Base-by-base conservation (phyloP, 2,329 filamentous ascomycete genomes). In the Hypoxylon sp. region DNA sequence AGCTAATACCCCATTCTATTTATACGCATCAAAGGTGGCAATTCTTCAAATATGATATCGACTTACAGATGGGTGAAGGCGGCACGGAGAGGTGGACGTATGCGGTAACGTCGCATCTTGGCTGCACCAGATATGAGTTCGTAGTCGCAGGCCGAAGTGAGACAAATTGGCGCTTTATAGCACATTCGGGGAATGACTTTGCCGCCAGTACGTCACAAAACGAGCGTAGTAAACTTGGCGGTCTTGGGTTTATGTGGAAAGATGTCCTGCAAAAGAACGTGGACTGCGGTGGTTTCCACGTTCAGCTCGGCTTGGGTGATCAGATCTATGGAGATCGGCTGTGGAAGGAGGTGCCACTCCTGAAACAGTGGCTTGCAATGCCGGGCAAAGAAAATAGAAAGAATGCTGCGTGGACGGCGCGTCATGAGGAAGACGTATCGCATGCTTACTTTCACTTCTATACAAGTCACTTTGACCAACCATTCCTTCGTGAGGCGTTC, bases 401-500 rank as follows among this genome's bases (percentile, higher is more conserved):
- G 83, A 97, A 91, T 73, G 91, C 94, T 0, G 87, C 91, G 47
- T 99, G 96, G 96, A 97, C 94, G 6, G 94, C 95, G 3, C 91
- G 94, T 54, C 93, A 98, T 75, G 94, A 99, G 77, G 95, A 99
- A 77, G 96, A 99, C 77, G 94, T 97, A 17, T 91, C 92, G 1
- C 94, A 98, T 80, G 94, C 96, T 6, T 99, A 97, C 82, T 99
- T 99, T 81, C 96, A 99, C 80, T 99, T 97, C 80, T 99, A 99
- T 79, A 97, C 94, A 1, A 97, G 94, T 74, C 95, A 98, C 80
- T 98, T 99, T 78, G 96, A 99, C 78, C 96, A 99, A 80, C 94
- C 95, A 5, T 95, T 97, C 80, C 81, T 99, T 72, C 86, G 96
- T 67, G 96, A 99, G 80, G 94, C 95, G 0, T 99, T 97, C 83